Evolutionary conservation across 805 yeast species (phyloP).

Genomic region (Candida koratica): DNA sequence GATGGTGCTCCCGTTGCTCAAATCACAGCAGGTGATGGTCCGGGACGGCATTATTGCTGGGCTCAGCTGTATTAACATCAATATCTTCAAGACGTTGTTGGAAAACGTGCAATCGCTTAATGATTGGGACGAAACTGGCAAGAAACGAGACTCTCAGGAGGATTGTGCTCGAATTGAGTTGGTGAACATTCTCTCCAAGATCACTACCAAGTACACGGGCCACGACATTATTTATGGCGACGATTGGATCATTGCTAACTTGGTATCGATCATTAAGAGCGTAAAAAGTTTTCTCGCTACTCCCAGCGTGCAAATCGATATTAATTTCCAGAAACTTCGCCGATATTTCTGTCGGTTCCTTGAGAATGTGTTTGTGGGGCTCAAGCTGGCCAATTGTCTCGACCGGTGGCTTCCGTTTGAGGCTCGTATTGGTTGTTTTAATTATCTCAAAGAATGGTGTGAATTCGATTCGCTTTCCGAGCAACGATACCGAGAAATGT

Average conservation of each 20-base stretch:
- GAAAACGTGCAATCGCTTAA: slow-evolving; percentile 67
- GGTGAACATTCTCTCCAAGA: slow-evolving; percentile 66
- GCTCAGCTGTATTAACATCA: slow-evolving; percentile 82
- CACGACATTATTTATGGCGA: slow-evolving; percentile 53
- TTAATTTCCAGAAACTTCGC: slow-evolving; percentile 71
- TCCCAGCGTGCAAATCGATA: slow-evolving; percentile 56
- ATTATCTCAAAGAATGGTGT: slow-evolving; percentile 89
- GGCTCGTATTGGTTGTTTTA: slow-evolving; percentile 78
- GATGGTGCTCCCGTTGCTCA: slow-evolving; percentile 79
- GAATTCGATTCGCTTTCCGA: slow-evolving; percentile 66
- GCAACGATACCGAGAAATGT: slow-evolving; percentile 61
- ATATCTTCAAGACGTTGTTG: slow-evolving; percentile 76
- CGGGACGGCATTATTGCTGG: slow-evolving; percentile 89
- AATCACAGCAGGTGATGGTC: slow-evolving; percentile 62
- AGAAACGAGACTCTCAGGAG: slow-evolving; percentile 31
- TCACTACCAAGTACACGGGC: slow-evolving; percentile 58
- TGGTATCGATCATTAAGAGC: slow-evolving; percentile 59
- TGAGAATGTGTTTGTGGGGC: slow-evolving; percentile 65
- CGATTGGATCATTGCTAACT: slow-evolving; percentile 61
- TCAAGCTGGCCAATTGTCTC: slow-evolving; percentile 37
- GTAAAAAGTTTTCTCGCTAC: slow-evolving; percentile 57
- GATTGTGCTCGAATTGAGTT: slow-evolving; percentile 65
- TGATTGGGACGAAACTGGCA: slow-evolving; percentile 38
- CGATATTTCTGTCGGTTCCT: slow-evolving; percentile 80
- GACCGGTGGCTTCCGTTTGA: slow-evolving; percentile 75